These are phyloP conservation scores for Somion occarium DNA, from an alignment of 1,284 basidiomycete species.

Conservation along the genomic window DNA sequence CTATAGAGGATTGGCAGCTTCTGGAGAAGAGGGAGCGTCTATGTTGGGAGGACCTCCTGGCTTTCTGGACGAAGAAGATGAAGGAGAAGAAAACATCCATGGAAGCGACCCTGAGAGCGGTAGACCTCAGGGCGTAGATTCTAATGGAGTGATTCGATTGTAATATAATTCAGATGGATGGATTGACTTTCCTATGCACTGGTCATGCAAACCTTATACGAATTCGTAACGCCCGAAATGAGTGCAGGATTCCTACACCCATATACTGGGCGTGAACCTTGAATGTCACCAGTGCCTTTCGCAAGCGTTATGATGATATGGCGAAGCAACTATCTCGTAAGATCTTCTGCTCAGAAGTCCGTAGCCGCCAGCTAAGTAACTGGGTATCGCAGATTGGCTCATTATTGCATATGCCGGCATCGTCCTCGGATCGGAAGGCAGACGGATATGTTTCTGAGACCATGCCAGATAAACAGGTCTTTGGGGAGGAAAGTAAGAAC, in stretches of 20 bases:
- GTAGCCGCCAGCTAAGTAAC: neutral
- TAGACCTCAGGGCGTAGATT: slow-evolving; percentile 22
- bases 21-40: slow-evolving; percentile 28
- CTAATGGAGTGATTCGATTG: slow-evolving; percentile 29
- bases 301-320: neutral
- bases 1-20: slow-evolving; percentile 26
- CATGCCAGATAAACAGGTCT: too few relatives aligned
- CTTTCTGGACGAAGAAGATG: slow-evolving; percentile 27
- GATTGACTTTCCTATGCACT: too few relatives aligned
- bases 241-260: slow-evolving; percentile 9
- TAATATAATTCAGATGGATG: slow-evolving; percentile 16
- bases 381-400: neutral
- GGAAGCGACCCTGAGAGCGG: slow-evolving; percentile 12
- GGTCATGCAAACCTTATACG: neutral
- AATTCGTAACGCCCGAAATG: too few relatives aligned
- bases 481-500: too few relatives aligned
- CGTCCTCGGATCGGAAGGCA: too few relatives aligned
- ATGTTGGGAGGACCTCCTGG: slow-evolving; percentile 28
- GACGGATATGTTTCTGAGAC: too few relatives aligned
- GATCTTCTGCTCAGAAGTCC: neutral
- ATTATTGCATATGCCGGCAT: too few relatives aligned
- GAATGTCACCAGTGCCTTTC: neutral
- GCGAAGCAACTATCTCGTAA: neutral
- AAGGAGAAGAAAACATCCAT: slow-evolving; percentile 19
- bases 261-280: slow-evolving; percentile 4